Evolutionary conservation across 176 grass and related monocot genomes (phyloP).

Genomic region (Themeda triandra): DNA sequence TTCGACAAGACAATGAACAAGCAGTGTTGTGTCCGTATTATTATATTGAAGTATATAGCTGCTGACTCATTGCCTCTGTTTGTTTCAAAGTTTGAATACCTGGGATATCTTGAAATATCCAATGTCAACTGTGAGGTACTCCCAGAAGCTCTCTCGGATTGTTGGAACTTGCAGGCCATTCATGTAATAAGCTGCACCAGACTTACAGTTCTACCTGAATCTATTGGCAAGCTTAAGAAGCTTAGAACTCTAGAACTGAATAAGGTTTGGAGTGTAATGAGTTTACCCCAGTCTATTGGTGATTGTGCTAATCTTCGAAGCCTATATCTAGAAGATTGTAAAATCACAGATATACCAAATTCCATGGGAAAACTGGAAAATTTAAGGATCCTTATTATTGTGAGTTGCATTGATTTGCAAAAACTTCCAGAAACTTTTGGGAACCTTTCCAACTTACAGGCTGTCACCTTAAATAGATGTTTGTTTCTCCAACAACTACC

Average conservation of each 20-base stretch:
- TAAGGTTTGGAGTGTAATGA: background rate
- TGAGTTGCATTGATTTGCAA: background rate
- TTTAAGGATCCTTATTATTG: background rate
- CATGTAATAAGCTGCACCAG: background rate
- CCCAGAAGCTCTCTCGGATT: background rate
- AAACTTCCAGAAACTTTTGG: background rate
- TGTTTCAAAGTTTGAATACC: background rate
- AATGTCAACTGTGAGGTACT: background rate
- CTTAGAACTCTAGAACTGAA: conserved; percentile 2
- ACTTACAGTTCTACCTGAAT: background rate
- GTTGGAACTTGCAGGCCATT: conserved; percentile 15
- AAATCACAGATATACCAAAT: background rate
- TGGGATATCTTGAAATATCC: conserved; percentile 19
- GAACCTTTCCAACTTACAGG: background rate
- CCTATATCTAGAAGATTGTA: background rate
- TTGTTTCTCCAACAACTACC: background rate
- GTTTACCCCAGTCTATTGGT: conserved; percentile 12
- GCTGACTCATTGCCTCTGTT: no score
- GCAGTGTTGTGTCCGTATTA: background rate
- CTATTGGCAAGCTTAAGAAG: conserved; percentile 8
- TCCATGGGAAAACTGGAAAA: background rate
- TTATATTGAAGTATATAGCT: background rate
- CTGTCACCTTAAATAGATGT: background rate
- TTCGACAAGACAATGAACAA: background rate
- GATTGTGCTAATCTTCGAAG: background rate